phyloP scores from a whole-genome alignment of 2,329 filamentous ascomycete species.

The Diaporthe destruens region DNA sequence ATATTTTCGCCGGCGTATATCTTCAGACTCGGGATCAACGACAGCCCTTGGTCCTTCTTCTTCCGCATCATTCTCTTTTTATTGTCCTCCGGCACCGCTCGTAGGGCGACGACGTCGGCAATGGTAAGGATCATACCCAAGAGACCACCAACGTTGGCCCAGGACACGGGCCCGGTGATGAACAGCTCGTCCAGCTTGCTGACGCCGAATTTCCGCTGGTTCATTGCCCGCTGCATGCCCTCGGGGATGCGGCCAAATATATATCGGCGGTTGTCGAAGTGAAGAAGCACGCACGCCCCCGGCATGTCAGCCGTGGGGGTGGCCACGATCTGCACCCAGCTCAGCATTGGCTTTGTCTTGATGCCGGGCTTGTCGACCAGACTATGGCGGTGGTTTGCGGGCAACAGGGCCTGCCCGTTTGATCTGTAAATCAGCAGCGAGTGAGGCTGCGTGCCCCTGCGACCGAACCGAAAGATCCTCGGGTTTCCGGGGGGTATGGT shows the following conservation, averaged over 20 bases:
- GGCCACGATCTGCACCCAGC: constrained; percentile 79
- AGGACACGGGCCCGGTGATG: constrained; percentile 81
- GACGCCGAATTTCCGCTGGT: constrained; percentile 75
- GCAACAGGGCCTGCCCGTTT: background rate
- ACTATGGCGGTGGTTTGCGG: background rate
- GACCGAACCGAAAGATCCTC: background rate
- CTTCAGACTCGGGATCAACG: constrained; percentile 59
- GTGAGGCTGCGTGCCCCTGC: background rate
- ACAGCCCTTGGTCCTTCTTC: constrained; percentile 55
- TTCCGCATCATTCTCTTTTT: constrained; percentile 57
- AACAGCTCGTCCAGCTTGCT: constrained; percentile 82
- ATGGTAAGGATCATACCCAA: constrained; percentile 88
- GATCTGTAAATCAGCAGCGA: constrained; percentile 21
- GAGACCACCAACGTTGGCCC: constrained; percentile 83
- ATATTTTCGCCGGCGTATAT: constrained; percentile 87
- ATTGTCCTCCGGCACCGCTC: constrained; percentile 47
- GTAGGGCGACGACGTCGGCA: constrained; percentile 73
- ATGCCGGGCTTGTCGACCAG: constrained; percentile 22
- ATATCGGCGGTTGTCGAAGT: constrained; percentile 87
- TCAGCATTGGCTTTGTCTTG: constrained; percentile 69
- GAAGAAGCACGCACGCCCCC: constrained; percentile 81
- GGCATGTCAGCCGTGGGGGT: constrained; percentile 90
- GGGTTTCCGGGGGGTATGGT: constrained; percentile 3
- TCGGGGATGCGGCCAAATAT: constrained; percentile 86
- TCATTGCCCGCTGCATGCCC: constrained; percentile 83